Conservation (phyloP, 2,329 filamentous ascomycete species). For the Neophaeococcomyces mojaviensis region DNA sequence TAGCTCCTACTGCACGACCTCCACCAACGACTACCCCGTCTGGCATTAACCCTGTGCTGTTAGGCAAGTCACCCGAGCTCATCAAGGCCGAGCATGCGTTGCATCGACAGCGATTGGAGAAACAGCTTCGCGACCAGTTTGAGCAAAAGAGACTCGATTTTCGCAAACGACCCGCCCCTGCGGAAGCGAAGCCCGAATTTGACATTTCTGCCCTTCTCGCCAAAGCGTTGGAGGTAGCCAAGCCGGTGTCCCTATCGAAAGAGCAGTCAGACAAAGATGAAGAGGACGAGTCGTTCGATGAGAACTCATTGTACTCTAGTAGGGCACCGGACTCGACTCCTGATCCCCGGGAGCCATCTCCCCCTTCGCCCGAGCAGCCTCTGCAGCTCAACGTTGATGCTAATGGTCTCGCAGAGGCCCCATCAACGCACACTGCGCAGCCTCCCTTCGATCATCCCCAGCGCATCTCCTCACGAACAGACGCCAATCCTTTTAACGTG, state of each 20-base stretch:
- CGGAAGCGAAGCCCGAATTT: conserved; percentile 55
- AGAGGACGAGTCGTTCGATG: conserved; percentile 65
- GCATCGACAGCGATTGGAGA: conserved; percentile 75
- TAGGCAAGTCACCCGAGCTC: conserved; percentile 79
- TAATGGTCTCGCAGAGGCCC: not conserved
- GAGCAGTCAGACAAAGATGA: conserved; percentile 43
- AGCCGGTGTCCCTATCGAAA: conserved; percentile 56
- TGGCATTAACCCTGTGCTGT: conserved; percentile 72
- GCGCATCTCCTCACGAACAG: conserved; percentile 1
- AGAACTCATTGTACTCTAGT: conserved; percentile 94
- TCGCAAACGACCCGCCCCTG: conserved; percentile 42
- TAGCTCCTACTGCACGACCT: conserved; percentile 16
- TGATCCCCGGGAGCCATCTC: conserved; percentile 31
- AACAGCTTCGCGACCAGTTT: conserved; percentile 65
- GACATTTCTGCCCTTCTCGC: conserved; percentile 66
- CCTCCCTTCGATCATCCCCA: not conserved
- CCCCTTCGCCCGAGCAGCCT: conserved; percentile 20
- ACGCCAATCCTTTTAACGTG: conserved; percentile 1
- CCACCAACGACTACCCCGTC: conserved; percentile 43
- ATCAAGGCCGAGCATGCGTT: conserved; percentile 74
- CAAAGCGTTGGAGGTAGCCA: conserved; percentile 63
- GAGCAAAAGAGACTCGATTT: conserved; percentile 52
- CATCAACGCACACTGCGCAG: not conserved
- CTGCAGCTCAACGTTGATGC: conserved; percentile 24
- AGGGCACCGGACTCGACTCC: conserved; percentile 70